phyloP scores from a whole-genome alignment of 371 early-diverging fungal species.

The Syncephalis plumigaleata region DNA sequence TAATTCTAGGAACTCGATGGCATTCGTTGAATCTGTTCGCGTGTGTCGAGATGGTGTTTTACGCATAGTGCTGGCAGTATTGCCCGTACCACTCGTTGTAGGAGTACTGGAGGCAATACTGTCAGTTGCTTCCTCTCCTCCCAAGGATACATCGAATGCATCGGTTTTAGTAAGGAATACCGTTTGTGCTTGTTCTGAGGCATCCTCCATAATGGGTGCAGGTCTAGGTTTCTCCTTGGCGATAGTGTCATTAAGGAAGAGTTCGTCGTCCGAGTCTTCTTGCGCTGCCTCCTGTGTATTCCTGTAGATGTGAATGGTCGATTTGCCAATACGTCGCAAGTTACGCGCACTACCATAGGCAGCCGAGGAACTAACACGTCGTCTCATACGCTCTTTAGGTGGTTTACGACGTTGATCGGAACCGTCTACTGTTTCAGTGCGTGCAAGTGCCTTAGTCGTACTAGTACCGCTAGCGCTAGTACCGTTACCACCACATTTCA shows the following conservation, averaged over 20 bases:
- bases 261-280: conserved; percentile 40
- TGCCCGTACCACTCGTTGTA: conserved; percentile 10
- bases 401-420: background rate
- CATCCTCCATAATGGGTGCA: conserved; percentile 5
- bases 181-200: conserved; percentile 15
- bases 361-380: background rate
- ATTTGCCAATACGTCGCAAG: conserved; percentile 12
- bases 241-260: conserved; percentile 13
- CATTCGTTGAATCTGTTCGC: too few relatives aligned
- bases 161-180: conserved; percentile 37
- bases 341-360: background rate
- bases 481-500: too few relatives aligned
- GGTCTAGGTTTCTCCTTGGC: conserved; percentile 16
- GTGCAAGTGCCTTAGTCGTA: background rate
- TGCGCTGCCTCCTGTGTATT: conserved; percentile 32
- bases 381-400: background rate
- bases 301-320: conserved; percentile 35
- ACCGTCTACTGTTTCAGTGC: background rate
- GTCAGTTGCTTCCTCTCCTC: conserved; percentile 26
- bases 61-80: too few relatives aligned
- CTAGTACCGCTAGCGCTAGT: too few relatives aligned
- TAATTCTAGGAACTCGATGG: too few relatives aligned
- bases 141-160: conserved; percentile 37
- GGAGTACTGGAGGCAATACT: conserved; percentile 3
- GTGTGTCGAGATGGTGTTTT: too few relatives aligned